phyloP scores from a whole-genome alignment of 176 grass and related monocot genomes.

The Zea mays region Zm-B73-REFERENCE-NAM-5.0 NC_050100.1:61145001-61145500 shows the following conservation, averaged over 20 bases:
- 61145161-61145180: slow-evolving; percentile 33
- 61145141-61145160: slow-evolving; percentile 1
- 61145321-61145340: slow-evolving; percentile 41
- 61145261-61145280: slow-evolving; percentile 37
- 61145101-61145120: background rate
- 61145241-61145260: slow-evolving; percentile 36
- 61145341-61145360: slow-evolving; percentile 42
- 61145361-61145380: slow-evolving; percentile 41
- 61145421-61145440: slow-evolving; percentile 35
- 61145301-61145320: slow-evolving; percentile 39
- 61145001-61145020: no score
- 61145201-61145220: slow-evolving; percentile 45
- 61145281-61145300: slow-evolving; percentile 27
- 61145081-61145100: background rate
- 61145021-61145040: no score
- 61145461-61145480: slow-evolving; percentile 61
- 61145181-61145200: background rate
- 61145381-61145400: background rate
- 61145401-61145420: slow-evolving; percentile 22
- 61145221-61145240: slow-evolving; percentile 31
- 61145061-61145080: no score
- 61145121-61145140: slow-evolving; percentile 14
- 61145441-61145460: slow-evolving; percentile 58
- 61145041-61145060: no score
- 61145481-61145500: slow-evolving; percentile 33